Evolutionary conservation across 2,329 filamentous ascomycete genomes (phyloP), one percentile per base, ranked within the genome.

Genomic region (Dothistroma pini): DNA sequence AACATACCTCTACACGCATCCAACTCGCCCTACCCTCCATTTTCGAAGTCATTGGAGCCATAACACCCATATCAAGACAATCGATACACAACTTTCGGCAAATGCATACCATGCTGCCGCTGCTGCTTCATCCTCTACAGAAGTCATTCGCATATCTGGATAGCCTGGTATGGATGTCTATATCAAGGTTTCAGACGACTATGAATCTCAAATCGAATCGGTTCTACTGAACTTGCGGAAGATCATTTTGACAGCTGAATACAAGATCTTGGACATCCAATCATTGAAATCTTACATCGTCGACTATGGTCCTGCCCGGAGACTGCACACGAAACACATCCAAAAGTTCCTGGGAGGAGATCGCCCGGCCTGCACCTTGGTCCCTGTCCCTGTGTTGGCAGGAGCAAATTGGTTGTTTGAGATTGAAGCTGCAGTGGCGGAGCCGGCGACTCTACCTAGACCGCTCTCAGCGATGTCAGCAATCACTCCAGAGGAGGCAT

Each of bases 211-310:
- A 25, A 58, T 58, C 31, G 29, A 52, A 21, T 48, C 53, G 2
- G 59, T 50, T 11, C 35, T 58, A 35, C 29, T 54, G 21, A 59
- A 58, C 22, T 32, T 58, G 21, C 54, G 55, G 34, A 53, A 57
- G 31, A 55, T 61, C 50, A 48, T 61, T 41, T 50, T 64, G 14
- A 71, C 74, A 2, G 73, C 75, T 0, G 76, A 77, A 0, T 72
- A 77, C 5, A 63, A 65, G 1, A 63, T 77, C 12, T 63, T 66
- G 4, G 71, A 80, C 59, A 76, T 81, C 22, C 69, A 72, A 12
- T 79, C 80, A 61, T 65, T 81, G 10, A 78, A 70, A 0, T 61
- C 79, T 19, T 79, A 75, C 58, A 78, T 81, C 48, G 79, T 81
- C 59, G 68, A 78, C 64, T 81, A 81, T 60, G 72, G 79, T 55